Conservation (phyloP, 441 rosid genomes). For the Brassica hybrid region DNA sequence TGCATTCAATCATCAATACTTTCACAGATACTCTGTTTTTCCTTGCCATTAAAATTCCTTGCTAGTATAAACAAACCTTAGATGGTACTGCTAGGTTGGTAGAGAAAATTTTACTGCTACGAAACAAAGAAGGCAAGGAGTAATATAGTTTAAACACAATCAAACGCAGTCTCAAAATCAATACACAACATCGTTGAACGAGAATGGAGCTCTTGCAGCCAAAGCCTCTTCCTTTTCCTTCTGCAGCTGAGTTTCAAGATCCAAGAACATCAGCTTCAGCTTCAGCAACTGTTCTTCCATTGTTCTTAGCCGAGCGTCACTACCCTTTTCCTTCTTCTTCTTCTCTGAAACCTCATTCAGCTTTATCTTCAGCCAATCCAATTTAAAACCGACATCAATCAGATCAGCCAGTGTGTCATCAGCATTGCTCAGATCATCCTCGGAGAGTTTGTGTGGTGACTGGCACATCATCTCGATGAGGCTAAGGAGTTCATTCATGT, state of each 20-base stretch:
- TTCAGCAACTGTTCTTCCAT: slow-evolving; percentile 9
- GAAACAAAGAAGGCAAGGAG: background rate
- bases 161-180: background rate
- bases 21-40: no score
- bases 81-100: no score
- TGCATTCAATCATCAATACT: no score
- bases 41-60: no score
- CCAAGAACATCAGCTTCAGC: background rate
- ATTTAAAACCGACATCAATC: slow-evolving; percentile 11
- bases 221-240: background rate
- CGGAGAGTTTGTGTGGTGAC: slow-evolving; percentile 1
- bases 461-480: slow-evolving; percentile 7
- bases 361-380: slow-evolving; percentile 30
- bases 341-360: slow-evolving; percentile 7
- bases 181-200: slow-evolving; percentile 12
- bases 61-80: no score
- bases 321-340: background rate
- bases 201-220: slow-evolving; percentile 2
- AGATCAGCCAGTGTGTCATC: background rate
- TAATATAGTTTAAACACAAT: no score
- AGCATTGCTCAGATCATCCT: background rate
- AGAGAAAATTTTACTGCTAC: no score
- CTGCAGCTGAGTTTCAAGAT: background rate
- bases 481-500: slow-evolving; percentile 1
- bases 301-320: background rate